phyloP scores from a whole-genome alignment of 1,284 basidiomycete species.

The Inonotus obliquus region DNA sequence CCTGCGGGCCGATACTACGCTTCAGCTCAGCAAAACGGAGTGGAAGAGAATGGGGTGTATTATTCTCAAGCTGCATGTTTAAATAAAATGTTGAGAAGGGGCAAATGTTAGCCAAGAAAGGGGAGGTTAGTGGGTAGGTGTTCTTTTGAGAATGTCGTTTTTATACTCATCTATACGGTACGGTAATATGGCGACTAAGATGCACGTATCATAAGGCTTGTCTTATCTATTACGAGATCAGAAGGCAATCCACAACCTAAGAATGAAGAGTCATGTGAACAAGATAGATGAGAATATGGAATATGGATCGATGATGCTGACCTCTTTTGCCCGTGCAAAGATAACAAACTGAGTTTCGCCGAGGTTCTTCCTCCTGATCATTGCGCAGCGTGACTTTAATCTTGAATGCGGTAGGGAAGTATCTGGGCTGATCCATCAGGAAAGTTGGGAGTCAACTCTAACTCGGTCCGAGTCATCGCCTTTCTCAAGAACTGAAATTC shows the following conservation, averaged over 20 bases:
- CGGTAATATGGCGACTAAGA: no score
- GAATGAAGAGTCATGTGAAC: not conserved
- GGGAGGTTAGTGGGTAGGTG: not conserved
- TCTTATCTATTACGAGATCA: conserved; percentile 1
- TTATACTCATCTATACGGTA: not conserved
- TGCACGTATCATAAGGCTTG: not conserved
- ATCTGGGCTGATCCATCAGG: no score
- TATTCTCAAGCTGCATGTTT: not conserved
- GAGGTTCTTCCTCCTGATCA: no score
- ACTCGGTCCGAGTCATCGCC: no score
- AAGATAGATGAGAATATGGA: not conserved
- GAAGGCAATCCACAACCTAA: no score
- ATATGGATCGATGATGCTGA: no score
- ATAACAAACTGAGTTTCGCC: not conserved
- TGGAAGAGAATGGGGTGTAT: conserved; percentile 1
- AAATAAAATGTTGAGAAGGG: not conserved
- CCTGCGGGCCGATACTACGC: conserved; percentile 42
- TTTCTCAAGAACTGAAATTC: no score
- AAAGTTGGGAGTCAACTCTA: no score
- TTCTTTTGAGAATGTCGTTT: not conserved
- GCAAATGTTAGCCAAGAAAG: not conserved
- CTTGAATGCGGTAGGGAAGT: no score
- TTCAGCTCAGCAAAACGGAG: conserved; percentile 49
- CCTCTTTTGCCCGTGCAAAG: not conserved
- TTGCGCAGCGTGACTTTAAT: no score